Conservation (phyloP, 1,284 basidiomycete species). For the Ceratobasidium sp. region DNA sequence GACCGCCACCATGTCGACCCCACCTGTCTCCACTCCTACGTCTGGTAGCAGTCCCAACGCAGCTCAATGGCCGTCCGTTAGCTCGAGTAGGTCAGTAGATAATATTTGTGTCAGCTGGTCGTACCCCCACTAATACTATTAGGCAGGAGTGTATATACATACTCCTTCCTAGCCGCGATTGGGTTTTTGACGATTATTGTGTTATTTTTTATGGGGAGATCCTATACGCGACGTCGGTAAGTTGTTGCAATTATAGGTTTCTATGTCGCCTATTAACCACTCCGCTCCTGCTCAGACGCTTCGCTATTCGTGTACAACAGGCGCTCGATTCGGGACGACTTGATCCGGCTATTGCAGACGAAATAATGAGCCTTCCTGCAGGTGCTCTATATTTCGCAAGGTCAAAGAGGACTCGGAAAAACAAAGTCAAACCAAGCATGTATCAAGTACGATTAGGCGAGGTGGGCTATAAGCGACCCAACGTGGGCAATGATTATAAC, state of each 20-base stretch:
- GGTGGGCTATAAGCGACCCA: background rate
- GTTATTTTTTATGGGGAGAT: slow-evolving; percentile 18
- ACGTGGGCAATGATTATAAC: background rate
- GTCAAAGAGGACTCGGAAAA: slow-evolving; percentile 4
- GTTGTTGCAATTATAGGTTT: background rate
- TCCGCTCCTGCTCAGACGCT: slow-evolving; percentile 28
- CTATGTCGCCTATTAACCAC: too few relatives aligned
- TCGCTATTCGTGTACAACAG: slow-evolving; percentile 32
- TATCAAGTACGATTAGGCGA: slow-evolving; percentile 3
- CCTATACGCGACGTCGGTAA: slow-evolving; percentile 13
- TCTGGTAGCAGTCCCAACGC: background rate
- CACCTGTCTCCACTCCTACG: background rate
- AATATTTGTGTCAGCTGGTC: background rate
- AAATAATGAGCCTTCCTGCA: slow-evolving; percentile 29
- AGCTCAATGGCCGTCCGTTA: background rate
- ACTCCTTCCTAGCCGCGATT: slow-evolving; percentile 29
- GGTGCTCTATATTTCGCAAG: slow-evolving; percentile 22
- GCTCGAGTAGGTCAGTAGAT: background rate
- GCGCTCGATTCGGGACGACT: slow-evolving; percentile 31
- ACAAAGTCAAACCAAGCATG: slow-evolving; percentile 24
- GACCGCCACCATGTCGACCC: slow-evolving; percentile 33
- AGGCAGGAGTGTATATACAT: slow-evolving; percentile 30
- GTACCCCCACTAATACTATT: background rate
- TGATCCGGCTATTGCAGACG: slow-evolving; percentile 9
- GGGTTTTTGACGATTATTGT: slow-evolving; percentile 15